Evolutionary conservation across 345 rosid species (phyloP), one percentile per base, ranked within the genome.

Genomic region (Gossypium anomalum): DNA sequence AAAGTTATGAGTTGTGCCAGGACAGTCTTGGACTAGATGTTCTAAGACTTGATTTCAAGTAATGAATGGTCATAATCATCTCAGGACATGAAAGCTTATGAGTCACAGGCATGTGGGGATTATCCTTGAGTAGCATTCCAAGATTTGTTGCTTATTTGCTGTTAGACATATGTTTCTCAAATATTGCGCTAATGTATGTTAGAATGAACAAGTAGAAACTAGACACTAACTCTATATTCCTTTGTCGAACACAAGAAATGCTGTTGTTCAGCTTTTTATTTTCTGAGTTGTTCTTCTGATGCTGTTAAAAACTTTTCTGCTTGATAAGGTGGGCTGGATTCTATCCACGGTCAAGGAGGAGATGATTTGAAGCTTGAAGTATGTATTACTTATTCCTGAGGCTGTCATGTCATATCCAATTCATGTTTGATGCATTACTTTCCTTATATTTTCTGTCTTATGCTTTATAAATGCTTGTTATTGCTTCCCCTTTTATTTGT

Each of bases 281-380:
- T 67, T 45, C 49, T 67, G 56, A 12, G 44, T 59, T 25, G 15
- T 63, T 34, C 27, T 70, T 75, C 62, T 78, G 27, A 77, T 57
- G 57, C 59, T 72, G 48, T 51, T 73, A 62, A 66, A 66, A 34
- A 5, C 60, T 43, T 43, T 77, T 55, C 77, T 60, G 41, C 34
- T 80, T 78, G 59, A 17, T 67, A 58, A 89, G 95, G 95, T 85
- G 93, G 87, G 75, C 79, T 86, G 74, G 82, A 85, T 71, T 80
- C 78, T 76, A 77, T 15, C 19, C 34, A 67, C 76, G 70, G 79
- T 73, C 87, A 23, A 61, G 87, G 75, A 52, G 84, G 79, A 67
- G 90, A 82, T 66, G 93, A 77, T 70, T 76, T 88, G 34, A 89
- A 84, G 78, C 87, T 89, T 61, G 93, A 89, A 55, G 98, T 90